These are phyloP conservation scores for Bruguiera sexangula DNA, from an alignment of 345 rosid genomes.

Conservation along the genomic window DNA sequence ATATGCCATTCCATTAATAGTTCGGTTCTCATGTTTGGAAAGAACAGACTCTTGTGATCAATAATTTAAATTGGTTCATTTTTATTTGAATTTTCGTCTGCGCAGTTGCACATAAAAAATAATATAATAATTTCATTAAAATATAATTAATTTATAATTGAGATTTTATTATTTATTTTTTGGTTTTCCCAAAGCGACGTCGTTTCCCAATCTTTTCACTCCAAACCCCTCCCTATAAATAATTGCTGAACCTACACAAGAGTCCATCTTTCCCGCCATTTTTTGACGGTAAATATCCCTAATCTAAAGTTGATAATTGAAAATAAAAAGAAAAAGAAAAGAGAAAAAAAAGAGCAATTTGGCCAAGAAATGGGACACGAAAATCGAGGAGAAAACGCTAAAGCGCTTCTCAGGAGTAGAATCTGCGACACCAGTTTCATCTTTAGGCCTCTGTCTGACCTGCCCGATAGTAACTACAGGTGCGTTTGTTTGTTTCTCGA, in stretches of 20 bases:
- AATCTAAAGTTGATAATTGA: not conserved
- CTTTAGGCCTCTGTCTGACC: constrained; percentile 53
- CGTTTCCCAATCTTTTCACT: no score
- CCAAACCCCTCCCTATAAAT: no score
- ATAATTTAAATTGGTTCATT: no score
- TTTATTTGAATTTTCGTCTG: no score
- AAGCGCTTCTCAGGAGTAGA: constrained; percentile 52
- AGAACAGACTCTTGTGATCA: no score
- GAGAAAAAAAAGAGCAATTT: not conserved
- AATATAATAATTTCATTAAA: no score
- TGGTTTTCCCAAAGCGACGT: no score
- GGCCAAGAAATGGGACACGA: constrained; percentile 13
- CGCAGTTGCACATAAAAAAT: no score
- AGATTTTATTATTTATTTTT: no score
- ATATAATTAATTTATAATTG: no score
- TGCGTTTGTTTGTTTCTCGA: constrained; percentile 15
- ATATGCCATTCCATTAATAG: no score
- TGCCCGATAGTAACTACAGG: constrained; percentile 84
- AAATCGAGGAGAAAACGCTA: constrained; percentile 19
- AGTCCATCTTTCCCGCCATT: constrained; percentile 14
- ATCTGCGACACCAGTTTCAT: constrained; percentile 63
- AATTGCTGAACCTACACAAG: not conserved
- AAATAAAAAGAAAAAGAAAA: not conserved
- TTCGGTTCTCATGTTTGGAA: no score
- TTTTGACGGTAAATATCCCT: not conserved